These are phyloP conservation scores for Colletotrichum echinochloae DNA, from an alignment of 2,329 filamentous ascomycete species.

Conservation along the genomic window DNA sequence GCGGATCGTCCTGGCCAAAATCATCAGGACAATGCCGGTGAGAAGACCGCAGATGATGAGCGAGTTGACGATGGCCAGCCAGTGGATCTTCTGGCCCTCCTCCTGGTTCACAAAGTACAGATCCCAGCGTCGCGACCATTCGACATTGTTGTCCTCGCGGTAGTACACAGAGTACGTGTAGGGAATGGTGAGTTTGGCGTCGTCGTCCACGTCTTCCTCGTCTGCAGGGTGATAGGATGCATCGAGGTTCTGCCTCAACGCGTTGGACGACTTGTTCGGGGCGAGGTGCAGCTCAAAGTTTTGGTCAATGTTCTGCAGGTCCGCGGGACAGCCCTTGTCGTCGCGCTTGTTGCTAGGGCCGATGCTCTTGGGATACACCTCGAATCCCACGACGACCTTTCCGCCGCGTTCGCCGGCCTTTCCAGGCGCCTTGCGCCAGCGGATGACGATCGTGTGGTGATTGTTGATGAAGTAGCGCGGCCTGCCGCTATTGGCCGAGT, in stretches of 20 bases:
- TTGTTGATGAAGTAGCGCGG: conserved; percentile 84
- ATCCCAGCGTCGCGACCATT: conserved; percentile 90
- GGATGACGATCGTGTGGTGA: conserved; percentile 86
- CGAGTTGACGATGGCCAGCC: conserved; percentile 90
- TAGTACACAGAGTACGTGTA: conserved; percentile 94
- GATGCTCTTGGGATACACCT: conserved; percentile 90
- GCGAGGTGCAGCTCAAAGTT: conserved; percentile 77
- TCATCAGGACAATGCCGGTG: conserved; percentile 83
- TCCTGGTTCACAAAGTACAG: conserved; percentile 91
- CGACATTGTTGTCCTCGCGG: conserved; percentile 81
- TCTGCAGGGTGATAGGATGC: conserved; percentile 70
- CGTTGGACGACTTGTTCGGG: conserved; percentile 68
- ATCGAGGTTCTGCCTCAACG: conserved; percentile 62
- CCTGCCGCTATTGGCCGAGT: conserved; percentile 67
- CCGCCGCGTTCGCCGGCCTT: conserved; percentile 75
- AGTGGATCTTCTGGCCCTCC: conserved; percentile 84
- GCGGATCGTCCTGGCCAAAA: conserved; percentile 81
- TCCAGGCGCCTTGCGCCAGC: conserved; percentile 79
- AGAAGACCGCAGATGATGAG: conserved; percentile 84
- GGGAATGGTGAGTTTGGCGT: conserved; percentile 77
- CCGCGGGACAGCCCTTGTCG: conserved; percentile 74
- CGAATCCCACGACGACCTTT: conserved; percentile 88
- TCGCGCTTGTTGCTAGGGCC: conserved; percentile 69
- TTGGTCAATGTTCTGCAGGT: conserved; percentile 72
- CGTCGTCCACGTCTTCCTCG: conserved; percentile 70